phyloP scores from a whole-genome alignment of 768 basidiomycete genomes.

The Hygrocybe coccinea region DNA sequence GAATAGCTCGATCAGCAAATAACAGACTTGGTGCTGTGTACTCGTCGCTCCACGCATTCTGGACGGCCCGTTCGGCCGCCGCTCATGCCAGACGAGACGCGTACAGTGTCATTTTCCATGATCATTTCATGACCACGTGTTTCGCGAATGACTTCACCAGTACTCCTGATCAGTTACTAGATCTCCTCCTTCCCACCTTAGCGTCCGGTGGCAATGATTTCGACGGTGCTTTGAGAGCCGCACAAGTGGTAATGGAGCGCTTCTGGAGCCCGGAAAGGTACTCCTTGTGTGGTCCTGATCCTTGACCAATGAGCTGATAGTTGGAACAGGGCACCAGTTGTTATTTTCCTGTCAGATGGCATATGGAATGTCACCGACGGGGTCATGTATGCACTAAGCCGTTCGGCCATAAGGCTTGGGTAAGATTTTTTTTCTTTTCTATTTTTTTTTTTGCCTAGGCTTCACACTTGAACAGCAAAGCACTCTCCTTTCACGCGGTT shows the following conservation, averaged over 20 bases:
- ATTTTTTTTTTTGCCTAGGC: constrained; percentile 17
- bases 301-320: constrained; percentile 12
- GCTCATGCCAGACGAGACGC: constrained; percentile 42
- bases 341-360: constrained; percentile 57
- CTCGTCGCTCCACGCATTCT: constrained; percentile 52
- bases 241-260: constrained; percentile 35
- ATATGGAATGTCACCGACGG: constrained; percentile 38
- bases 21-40: constrained; percentile 60
- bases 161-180: constrained; percentile 40
- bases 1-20: constrained; percentile 34
- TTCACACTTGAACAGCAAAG: constrained; percentile 40
- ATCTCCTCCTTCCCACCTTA: constrained; percentile 26
- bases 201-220: constrained; percentile 42
- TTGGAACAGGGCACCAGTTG: constrained; percentile 38
- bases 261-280: constrained; percentile 52
- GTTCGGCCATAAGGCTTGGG: constrained; percentile 42
- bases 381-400: constrained; percentile 38
- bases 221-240: constrained; percentile 31
- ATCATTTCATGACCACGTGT: constrained; percentile 15
- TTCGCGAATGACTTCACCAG: constrained; percentile 45
- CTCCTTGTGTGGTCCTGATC: not conserved
- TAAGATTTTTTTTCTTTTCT: constrained; percentile 11
- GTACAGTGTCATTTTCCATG: constrained; percentile 47
- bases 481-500: constrained; percentile 56
- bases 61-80: constrained; percentile 45